phyloP scores from a whole-genome alignment of 2,329 filamentous ascomycete genomes.

The Fusarium papillatum region DNA sequence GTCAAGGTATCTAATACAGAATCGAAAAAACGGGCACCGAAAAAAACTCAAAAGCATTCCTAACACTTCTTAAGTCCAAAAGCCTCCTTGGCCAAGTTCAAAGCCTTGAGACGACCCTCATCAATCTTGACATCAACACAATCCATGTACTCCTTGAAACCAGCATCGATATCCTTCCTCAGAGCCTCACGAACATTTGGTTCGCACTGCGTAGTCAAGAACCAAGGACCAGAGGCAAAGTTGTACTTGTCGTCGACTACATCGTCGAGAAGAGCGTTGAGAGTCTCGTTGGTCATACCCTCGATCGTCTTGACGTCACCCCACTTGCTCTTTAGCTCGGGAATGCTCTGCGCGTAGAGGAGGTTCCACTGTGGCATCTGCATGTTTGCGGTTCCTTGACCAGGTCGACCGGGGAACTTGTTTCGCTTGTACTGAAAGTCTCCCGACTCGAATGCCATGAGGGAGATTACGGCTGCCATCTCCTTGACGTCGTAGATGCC shows the following conservation, averaged over 20 bases:
- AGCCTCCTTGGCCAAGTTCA: constrained; percentile 60
- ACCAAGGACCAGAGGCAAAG: constrained; percentile 68
- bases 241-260: constrained; percentile 64
- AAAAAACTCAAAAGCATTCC: neutral
- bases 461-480: constrained; percentile 77
- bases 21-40: neutral
- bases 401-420: constrained; percentile 66
- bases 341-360: constrained; percentile 60
- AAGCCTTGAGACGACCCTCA: constrained; percentile 55
- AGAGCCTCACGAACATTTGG: constrained; percentile 50
- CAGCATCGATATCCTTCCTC: constrained; percentile 53
- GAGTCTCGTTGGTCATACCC: constrained; percentile 46
- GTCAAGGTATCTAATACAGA: constrained; percentile 1
- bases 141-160: constrained; percentile 60
- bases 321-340: constrained; percentile 51
- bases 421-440: constrained; percentile 82
- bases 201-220: constrained; percentile 59
- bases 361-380: constrained; percentile 61
- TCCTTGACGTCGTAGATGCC: constrained; percentile 66
- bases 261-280: constrained; percentile 58
- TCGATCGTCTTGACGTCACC: constrained; percentile 45
- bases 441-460: constrained; percentile 79
- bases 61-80: constrained; percentile 52
- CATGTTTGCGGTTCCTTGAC: constrained; percentile 78
- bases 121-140: constrained; percentile 58